Base-by-base conservation (phyloP, 2,329 filamentous ascomycete species). In the Colletotrichum brevisporum region DNA sequence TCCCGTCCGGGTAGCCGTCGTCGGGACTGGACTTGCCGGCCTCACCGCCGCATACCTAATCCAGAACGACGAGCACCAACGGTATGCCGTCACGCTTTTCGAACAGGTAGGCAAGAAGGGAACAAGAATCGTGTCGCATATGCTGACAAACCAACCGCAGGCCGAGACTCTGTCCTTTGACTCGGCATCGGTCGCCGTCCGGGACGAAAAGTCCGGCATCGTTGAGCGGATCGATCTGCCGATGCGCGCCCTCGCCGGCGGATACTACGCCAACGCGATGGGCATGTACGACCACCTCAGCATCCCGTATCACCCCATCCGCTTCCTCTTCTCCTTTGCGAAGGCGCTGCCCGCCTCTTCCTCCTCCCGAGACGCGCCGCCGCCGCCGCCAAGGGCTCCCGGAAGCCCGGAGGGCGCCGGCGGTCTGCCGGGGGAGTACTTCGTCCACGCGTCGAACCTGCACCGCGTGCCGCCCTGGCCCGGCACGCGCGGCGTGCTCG, bases 281-380 rank as follows among this genome's bases (percentile, higher is more conserved):
- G 79, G 81, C 27, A 86, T 91, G 84, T 90, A 90, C 75, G 79
- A 85, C 27, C 80, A 88, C 71, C 77, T 91, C 4, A 82, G 79
- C 2, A 79, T 90, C 13, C 77, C 78, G 6, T 86, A 88, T 67
- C 81, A 83, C 48, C 78, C 82, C 13, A 82, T 87, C 62, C 81
- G 79, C 16, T 89, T 89, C 71, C 76, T 89, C 2, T 90, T 86
- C 74, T 81, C 82, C 47, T 86, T 89, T 66, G 81, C 85, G 12
- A 80, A 76, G 58, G 72, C 75, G 16, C 59, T 73, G n/a, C 18
- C 58, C 9, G 13, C 73, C 12, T 26, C 27, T 1, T 48, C 56
- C 50, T 26, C 27, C 1, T 48, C 56, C 50, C 6, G 45, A 36
- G 6, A 58, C 58, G 3, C 43, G 15, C 16, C 47, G 2, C 13